These are phyloP conservation scores for Leptographium procerum DNA, from an alignment of 2,329 filamentous ascomycete species.

Conservation along the genomic window DNA sequence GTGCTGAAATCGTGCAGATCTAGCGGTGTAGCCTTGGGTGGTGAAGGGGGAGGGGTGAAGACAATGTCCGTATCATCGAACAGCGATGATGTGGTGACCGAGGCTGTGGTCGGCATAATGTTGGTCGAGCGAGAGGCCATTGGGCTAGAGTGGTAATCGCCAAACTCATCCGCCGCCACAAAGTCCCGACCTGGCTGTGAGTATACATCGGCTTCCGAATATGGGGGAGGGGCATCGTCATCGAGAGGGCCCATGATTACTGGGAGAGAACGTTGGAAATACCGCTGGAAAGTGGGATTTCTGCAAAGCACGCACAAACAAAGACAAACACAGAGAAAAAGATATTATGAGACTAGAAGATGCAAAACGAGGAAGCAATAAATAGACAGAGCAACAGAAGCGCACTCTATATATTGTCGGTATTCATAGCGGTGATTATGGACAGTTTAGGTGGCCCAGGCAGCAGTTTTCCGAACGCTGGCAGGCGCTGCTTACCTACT, in stretches of 20 bases:
- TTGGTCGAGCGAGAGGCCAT: no score
- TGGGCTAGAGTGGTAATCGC: no score
- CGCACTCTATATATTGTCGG: background rate
- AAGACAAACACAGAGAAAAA: background rate
- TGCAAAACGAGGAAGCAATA: background rate
- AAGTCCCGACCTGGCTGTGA: conserved; percentile 26
- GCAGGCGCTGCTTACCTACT: background rate
- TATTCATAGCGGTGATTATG: background rate
- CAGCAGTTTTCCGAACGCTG: background rate
- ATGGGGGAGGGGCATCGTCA: conserved; percentile 41
- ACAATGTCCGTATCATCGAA: no score
- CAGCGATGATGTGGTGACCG: no score
- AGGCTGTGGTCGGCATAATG: no score
- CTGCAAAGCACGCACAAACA: background rate
- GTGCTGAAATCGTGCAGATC: no score
- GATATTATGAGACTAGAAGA: background rate
- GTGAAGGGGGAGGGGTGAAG: no score
- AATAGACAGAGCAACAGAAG: background rate
- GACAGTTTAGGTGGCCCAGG: background rate
- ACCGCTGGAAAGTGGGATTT: no score
- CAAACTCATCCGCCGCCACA: background rate
- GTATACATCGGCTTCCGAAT: conserved; percentile 46
- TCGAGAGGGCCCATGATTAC: conserved; percentile 20
- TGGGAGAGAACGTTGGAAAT: background rate
- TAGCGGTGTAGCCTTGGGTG: no score